phyloP scores from a whole-genome alignment of 345 rosid genomes.

The Mercurialis annua region DNA sequence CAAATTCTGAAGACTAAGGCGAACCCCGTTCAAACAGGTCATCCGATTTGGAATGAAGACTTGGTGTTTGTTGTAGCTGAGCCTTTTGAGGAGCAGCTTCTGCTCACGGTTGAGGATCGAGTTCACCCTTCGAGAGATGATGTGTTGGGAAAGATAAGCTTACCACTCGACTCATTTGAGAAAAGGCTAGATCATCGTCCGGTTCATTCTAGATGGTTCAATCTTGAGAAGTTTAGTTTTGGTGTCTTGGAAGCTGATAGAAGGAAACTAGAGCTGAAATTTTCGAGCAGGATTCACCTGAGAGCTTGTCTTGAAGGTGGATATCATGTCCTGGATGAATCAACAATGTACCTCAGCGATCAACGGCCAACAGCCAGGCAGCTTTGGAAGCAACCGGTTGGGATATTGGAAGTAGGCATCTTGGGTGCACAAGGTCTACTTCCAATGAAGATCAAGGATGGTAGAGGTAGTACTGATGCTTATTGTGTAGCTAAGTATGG shows the following conservation, averaged over 20 bases:
- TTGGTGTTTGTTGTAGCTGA: conserved; percentile 88
- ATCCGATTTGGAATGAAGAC: conserved; percentile 81
- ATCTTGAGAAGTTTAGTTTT: conserved; percentile 74
- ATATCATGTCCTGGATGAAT: conserved; percentile 90
- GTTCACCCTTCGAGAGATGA: conserved; percentile 64
- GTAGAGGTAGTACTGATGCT: conserved; percentile 14
- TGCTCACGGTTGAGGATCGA: conserved; percentile 63
- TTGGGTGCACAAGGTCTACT: conserved; percentile 19
- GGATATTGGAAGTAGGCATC: conserved; percentile 16
- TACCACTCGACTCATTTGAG: conserved; percentile 54
- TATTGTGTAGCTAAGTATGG: conserved; percentile 21
- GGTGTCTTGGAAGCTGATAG: conserved; percentile 71
- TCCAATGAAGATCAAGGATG: conserved; percentile 19
- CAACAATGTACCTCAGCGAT: conserved; percentile 35
- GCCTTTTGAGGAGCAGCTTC: conserved; percentile 82
- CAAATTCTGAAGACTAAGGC: conserved; percentile 63
- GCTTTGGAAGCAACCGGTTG: conserved; percentile 17
- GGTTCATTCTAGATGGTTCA: conserved; percentile 82
- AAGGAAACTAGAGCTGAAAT: conserved; percentile 73
- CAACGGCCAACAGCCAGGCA: conserved; percentile 18
- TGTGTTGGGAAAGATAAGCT: conserved; percentile 55
- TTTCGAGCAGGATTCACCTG: conserved; percentile 74
- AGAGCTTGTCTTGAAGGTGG: conserved; percentile 90
- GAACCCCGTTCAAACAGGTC: conserved; percentile 44
- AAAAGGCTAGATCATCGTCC: conserved; percentile 83